Evolutionary conservation across 768 basidiomycete genomes (phyloP), one percentile per base, ranked within the genome.

Genomic region (Mycena floridula): DNA sequence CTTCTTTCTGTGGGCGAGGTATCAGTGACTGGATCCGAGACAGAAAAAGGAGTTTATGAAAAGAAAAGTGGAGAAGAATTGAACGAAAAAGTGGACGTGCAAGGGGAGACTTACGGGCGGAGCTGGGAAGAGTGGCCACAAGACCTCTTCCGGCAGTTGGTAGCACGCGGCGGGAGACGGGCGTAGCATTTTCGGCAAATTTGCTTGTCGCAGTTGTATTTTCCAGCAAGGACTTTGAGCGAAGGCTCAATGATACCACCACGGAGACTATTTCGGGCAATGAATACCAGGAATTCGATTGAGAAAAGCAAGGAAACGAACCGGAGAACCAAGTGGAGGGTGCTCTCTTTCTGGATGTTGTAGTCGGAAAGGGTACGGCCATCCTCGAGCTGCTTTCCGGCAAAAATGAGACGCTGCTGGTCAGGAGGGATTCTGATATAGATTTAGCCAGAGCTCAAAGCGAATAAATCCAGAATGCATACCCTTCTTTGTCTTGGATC

Each of bases 121-220:
- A 94, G 89, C 59, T 90, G 89, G 50, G 82, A 85, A 38, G 86
- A 89, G 68, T 89, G 89, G 16, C 92, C 92, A 61, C 93, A 95
- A 48, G 81, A 77, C 54, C 92, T 79, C 76, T 95, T 95, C 65
- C 95, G 79, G 84, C 96, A 98, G 82, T 99, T 98, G 74, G 94
- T 97, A 27, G 96, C 96, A 65, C 96, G 92, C 43, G 94, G 95
- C 52, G 96, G 95, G 57, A 98, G 95, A 58, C 96, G 95, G 37
- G 96, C 96, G 68, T 98, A 98, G 76, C 96, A 98, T 70, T 97
- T 97, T 69, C 96, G 92, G 81, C 96, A 98, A 59, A 97, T 97
- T 66, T 94, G 90, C 79, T 95, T 95, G 72, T 96, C 92, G 67
- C 93, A 97, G 74, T 97, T 97, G 82, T 93, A 96, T 68, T 95